Evolutionary conservation across 306 rosid species (phyloP).

Genomic region (Vigna nakashimae): DNA sequence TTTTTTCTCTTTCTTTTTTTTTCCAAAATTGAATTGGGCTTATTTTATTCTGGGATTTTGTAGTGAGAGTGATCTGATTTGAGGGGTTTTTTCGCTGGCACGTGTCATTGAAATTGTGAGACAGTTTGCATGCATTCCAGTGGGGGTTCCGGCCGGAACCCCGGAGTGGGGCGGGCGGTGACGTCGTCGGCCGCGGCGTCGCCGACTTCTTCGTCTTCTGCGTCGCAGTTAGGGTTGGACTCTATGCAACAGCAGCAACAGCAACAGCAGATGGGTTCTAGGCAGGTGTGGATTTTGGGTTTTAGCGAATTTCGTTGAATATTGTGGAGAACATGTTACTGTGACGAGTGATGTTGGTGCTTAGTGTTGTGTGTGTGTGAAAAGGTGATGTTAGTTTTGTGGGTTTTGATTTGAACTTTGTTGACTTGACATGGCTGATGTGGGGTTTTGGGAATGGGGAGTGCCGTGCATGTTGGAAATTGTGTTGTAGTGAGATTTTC

Average conservation of each 20-base stretch:
- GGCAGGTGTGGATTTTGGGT: conserved; percentile 78
- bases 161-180: conserved; percentile 70
- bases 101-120: conserved; percentile 43
- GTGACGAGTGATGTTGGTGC: conserved; percentile 20
- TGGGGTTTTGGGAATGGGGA: conserved; percentile 37
- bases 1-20: background rate
- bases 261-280: conserved; percentile 77
- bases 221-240: conserved; percentile 88
- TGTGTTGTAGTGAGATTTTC: conserved; percentile 44
- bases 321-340: conserved; percentile 39
- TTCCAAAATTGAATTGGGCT: background rate
- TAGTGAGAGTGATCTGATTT: conserved; percentile 51
- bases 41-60: conserved; percentile 14
- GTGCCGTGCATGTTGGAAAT: conserved; percentile 37
- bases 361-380: conserved; percentile 29
- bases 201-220: conserved; percentile 93
- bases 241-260: conserved; percentile 85
- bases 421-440: conserved; percentile 35
- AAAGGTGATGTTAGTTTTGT: background rate
- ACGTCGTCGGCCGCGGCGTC: conserved; percentile 90
- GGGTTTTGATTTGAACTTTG: conserved; percentile 40
- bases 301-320: conserved; percentile 44
- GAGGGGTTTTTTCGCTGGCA: conserved; percentile 32
- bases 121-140: conserved; percentile 82
- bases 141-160: conserved; percentile 72